Percentiles rank a stretch among this genome's conserved stretches.
Evolutionary conservation across 371 early-diverging fungal genomes (phyloP).

Genomic region (Syncephalis plumigaleata): DNA sequence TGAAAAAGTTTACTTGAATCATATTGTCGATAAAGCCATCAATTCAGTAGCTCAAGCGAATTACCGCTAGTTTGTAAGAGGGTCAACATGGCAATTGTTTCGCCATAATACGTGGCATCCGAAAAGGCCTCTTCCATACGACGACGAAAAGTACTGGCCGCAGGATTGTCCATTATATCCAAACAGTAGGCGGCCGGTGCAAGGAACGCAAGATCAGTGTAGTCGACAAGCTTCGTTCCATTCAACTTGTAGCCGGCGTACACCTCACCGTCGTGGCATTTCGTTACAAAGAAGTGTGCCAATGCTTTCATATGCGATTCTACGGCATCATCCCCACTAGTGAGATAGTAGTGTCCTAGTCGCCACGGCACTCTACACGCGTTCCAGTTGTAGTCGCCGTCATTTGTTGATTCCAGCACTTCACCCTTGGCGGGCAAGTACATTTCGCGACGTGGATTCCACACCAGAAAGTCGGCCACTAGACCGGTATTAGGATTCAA

Average conservation of each 20-base stretch:
- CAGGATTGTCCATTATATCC: conserved; percentile 30
- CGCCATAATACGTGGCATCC: conserved; percentile 39
- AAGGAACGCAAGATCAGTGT: conserved; percentile 38
- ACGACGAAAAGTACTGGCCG: conserved; percentile 14
- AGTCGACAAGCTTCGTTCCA: conserved; percentile 21
- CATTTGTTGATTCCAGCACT: conserved; percentile 19
- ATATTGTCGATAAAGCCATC: too few species aligned
- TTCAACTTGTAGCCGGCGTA: conserved; percentile 34
- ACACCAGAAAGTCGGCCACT: conserved; percentile 31
- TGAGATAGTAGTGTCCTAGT: conserved; percentile 32
- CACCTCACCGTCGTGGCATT: conserved; percentile 18
- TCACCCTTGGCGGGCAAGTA: neutral
- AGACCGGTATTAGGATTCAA: conserved; percentile 33
- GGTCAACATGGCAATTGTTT: conserved; percentile 35
- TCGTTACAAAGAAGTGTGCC: conserved; percentile 28
- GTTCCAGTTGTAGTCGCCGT: conserved; percentile 30
- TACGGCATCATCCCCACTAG: conserved; percentile 29
- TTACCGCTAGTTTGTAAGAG: conserved; percentile 19
- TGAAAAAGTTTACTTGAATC: too few species aligned
- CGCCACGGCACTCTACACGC: conserved; percentile 35
- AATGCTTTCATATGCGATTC: conserved; percentile 25
- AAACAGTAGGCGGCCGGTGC: conserved; percentile 37
- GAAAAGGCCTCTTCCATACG: conserved; percentile 28
- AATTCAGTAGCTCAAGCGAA: too few species aligned
- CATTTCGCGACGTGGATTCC: neutral